These are phyloP conservation scores for Lactarius psammicola DNA, from an alignment of 768 basidiomycete species.

Conservation along the genomic window DNA sequence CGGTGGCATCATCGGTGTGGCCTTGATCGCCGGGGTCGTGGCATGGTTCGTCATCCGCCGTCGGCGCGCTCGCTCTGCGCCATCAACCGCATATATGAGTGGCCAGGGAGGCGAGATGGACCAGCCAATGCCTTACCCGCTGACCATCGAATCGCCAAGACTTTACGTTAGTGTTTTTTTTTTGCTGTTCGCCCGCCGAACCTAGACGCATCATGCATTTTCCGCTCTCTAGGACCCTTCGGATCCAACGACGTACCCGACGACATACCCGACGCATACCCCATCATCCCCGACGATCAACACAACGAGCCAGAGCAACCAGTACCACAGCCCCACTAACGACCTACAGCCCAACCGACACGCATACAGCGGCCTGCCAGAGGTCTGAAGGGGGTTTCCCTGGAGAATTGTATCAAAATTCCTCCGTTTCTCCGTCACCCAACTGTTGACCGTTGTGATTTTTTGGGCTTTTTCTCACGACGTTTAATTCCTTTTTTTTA, in stretches of 20 bases:
- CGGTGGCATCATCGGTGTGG: slow-evolving; percentile 51
- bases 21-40: slow-evolving; percentile 40
- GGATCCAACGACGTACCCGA: slow-evolving; percentile 28
- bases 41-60: slow-evolving; percentile 42
- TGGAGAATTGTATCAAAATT: no score
- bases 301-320: slow-evolving; percentile 6
- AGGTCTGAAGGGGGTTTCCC: slow-evolving; percentile 1
- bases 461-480: neutral
- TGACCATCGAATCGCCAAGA: slow-evolving; percentile 1
- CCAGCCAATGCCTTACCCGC: neutral
- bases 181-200: neutral
- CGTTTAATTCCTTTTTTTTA: neutral
- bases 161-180: slow-evolving; percentile 18
- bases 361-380: slow-evolving; percentile 23
- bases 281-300: slow-evolving; percentile 20
- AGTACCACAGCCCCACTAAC: neutral
- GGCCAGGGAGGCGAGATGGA: neutral
- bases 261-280: neutral
- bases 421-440: no score
- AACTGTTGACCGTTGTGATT: neutral
- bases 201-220: no score
- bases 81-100: slow-evolving; percentile 26
- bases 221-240: slow-evolving; percentile 23
- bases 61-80: slow-evolving; percentile 32
- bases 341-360: neutral